These are phyloP conservation scores for Thalassiosira sp. DNA, from an alignment of 352 stramenopile species.

Conservation along the genomic window DNA sequence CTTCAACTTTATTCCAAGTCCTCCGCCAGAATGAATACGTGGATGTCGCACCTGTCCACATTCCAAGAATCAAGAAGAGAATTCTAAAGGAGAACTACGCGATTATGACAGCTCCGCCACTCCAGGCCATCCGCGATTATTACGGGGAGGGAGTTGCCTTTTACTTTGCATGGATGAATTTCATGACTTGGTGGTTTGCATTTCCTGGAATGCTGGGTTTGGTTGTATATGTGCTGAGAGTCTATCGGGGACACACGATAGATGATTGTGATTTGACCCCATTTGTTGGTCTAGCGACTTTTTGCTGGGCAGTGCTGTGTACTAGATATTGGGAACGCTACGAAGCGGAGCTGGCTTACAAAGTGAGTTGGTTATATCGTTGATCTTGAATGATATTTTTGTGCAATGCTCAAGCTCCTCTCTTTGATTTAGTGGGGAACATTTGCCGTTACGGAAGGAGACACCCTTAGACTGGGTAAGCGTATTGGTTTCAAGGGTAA, in stretches of 20 bases:
- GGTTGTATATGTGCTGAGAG: constrained; percentile 44
- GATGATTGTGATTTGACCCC: constrained; percentile 76
- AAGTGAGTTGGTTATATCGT: too few species aligned
- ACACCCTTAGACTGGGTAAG: constrained; percentile 23
- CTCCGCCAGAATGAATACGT: constrained; percentile 57
- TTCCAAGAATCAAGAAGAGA: constrained; percentile 30
- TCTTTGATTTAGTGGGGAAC: constrained; percentile 57
- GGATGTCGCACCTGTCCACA: constrained; percentile 57
- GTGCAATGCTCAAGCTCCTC: background rate
- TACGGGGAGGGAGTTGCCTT: constrained; percentile 73
- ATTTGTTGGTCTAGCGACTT: constrained; percentile 74
- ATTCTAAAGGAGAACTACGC: constrained; percentile 36
- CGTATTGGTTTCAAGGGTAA: constrained; percentile 70
- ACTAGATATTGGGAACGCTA: constrained; percentile 74
- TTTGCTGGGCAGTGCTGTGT: constrained; percentile 78
- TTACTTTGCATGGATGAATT: constrained; percentile 84
- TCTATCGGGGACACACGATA: constrained; percentile 61
- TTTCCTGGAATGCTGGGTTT: constrained; percentile 60
- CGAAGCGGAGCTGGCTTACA: constrained; percentile 61
- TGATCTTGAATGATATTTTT: background rate
- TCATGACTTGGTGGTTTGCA: constrained; percentile 63
- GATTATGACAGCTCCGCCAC: constrained; percentile 22
- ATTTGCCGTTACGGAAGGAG: constrained; percentile 27
- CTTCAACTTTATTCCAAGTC: constrained; percentile 40
- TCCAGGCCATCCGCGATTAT: constrained; percentile 64